Base-by-base conservation (phyloP, 2,329 filamentous ascomycete species). In the Coniochaeta sp. region DNA sequence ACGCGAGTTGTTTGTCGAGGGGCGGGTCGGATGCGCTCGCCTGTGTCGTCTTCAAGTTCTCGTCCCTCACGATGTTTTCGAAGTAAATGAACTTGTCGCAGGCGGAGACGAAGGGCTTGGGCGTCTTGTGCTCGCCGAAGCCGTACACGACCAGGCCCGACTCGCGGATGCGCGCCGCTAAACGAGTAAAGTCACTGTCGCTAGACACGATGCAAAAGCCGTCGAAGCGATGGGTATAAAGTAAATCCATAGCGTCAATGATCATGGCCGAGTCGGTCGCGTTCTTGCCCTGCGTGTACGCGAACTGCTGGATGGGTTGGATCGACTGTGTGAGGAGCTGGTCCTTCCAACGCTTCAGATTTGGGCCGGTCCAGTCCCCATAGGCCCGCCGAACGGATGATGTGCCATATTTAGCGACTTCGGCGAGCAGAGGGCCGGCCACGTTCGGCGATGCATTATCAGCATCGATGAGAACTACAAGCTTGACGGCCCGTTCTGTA, bases 211-310 rank as follows among this genome's bases (percentile, higher is more conserved):
- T 62, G 5, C 71, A 73, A 58, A 74, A 74, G 17, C 69, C 71
- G 38, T 70, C 67, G 34, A 72, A 72, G 4, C 65, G 66, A 40
- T 66, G 64, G 0, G 71, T 64, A 54, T 74, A 72, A 1, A 74
- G 59, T 12, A 74, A 64, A 59, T 74, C 72, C 72, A 74, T 74
- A 32, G 72, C 72, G 47, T 74, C 72, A 38, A 74, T 74, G 2
- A 74, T 66, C 50, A 54, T 54, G 50, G 50, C 50, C 50, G n/a
- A 14, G 16, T 54, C 50, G 3, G 50, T 54, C 5, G 72, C 61
- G 47, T 73, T 74, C 56, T 74, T 74, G n/a, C 71, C 70, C 0
- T 61, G 50, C 0, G 73, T 74, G 47, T 73, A 74, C 2, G 71
- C 66, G 24, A 74, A 74, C 58, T 74, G 72, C 60, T 74, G 71